Percentiles rank a stretch among this genome's conserved stretches.
Conservation (phyloP, 1,284 basidiomycete genomes). For the Cutaneotrichosporon mucoides region DNA sequence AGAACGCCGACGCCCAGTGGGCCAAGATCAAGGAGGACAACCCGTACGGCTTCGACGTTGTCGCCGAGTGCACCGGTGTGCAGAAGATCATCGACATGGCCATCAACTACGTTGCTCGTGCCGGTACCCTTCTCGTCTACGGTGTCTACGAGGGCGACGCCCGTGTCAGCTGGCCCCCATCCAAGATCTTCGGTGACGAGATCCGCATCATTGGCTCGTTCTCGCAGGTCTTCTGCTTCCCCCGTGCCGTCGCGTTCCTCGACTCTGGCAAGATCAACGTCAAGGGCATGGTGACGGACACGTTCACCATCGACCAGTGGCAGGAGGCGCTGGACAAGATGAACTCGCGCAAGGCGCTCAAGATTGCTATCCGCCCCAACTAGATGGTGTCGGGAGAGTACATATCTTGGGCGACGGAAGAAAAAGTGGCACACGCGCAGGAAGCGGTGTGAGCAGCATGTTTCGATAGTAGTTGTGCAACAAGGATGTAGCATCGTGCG, state of each 20-base stretch:
- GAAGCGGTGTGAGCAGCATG: background rate
- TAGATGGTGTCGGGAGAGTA: background rate
- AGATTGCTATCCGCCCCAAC: conserved; percentile 47
- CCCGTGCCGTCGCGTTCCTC: conserved; percentile 76
- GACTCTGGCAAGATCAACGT: conserved; percentile 76
- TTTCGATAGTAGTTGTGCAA: no score
- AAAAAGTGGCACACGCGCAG: background rate
- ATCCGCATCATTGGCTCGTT: conserved; percentile 82
- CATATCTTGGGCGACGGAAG: background rate
- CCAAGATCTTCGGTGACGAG: conserved; percentile 80
- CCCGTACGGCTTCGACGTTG: conserved; percentile 81
- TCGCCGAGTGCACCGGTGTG: conserved; percentile 80
- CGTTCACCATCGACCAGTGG: conserved; percentile 70
- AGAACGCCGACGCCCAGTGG: conserved; percentile 74
- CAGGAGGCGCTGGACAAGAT: conserved; percentile 79
- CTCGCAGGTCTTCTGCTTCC: conserved; percentile 79
- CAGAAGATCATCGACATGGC: conserved; percentile 72
- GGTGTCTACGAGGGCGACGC: conserved; percentile 66
- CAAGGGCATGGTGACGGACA: conserved; percentile 76
- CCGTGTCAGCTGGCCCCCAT: conserved; percentile 73
- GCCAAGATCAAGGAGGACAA: conserved; percentile 68
- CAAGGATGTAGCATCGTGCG: no score
- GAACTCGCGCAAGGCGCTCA: conserved; percentile 54
- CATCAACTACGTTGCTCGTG: conserved; percentile 74
- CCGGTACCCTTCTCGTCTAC: conserved; percentile 51